Evolutionary conservation across 805 yeast genomes (phyloP), one percentile per base, ranked within the genome.

Genomic region (Pichia insulana): DNA sequence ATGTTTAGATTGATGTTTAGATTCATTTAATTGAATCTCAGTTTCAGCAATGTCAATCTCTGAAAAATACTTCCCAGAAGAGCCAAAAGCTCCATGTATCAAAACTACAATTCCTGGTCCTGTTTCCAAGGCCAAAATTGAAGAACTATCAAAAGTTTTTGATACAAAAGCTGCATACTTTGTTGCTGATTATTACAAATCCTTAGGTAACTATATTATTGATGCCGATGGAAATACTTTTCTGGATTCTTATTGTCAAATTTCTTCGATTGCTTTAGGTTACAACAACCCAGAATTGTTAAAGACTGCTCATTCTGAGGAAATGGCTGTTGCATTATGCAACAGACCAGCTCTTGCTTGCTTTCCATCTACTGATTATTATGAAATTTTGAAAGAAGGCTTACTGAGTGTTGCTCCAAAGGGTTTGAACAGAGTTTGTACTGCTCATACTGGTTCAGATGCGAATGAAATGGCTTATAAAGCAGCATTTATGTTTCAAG

Each of bases 381-480:
- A 67, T 36, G 56, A 63, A 11, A 69, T 76, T 19, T 59, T 78
- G 50, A 58, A 64, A 36, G 71, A 73, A 16, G 61, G 61, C 37
- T 63, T 78, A 35, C 63, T 79, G 49, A 71, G 76, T 20, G 80
- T 77, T 40, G 84, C 85, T 30, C 86, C 85, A 42, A 69, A 72
- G 42, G 83, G 83, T 11, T 70, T 73, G 58, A 59, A 62, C 42
- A 66, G 70, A 48, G 75, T 79, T 17, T 77, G 83, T 80, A 76
- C 83, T 15, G 80, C 81, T 8, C 67, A 76, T 39, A 69, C 80
- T 15, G 85, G 86, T 37, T 77, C 85, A 2, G 78, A 74, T 58
- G 85, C 85, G 41, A 79, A 79, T 50, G 86, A 79, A 57, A 69
- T 78, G 46, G 86, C 86, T 1, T 78, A 69, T 62, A 79, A 79